These are phyloP conservation scores for Staphylotrichum longicolle DNA, from an alignment of 495 filamentous ascomycete species.

Conservation along the genomic window DNA sequence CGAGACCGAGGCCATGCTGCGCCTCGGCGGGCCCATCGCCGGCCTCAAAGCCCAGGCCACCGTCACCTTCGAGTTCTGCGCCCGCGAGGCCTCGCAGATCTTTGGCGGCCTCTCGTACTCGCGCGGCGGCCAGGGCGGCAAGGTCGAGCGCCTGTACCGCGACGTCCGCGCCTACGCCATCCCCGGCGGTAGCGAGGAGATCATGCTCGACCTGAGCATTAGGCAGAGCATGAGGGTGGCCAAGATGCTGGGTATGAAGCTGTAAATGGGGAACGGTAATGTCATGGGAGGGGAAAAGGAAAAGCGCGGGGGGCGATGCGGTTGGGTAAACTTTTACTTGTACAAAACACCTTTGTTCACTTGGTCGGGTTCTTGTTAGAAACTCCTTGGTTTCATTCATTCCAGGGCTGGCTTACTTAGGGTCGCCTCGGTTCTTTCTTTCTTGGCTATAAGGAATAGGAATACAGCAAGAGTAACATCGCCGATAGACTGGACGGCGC, in stretches of 20 bases:
- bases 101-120: conserved; percentile 94
- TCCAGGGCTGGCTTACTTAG: too few relatives aligned
- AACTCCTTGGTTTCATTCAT: too few relatives aligned
- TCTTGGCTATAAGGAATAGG: conserved; percentile 1
- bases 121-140: conserved; percentile 89
- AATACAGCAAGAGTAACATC: neutral
- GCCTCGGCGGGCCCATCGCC: conserved; percentile 91
- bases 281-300: neutral
- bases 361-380: neutral
- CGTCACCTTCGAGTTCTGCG: conserved; percentile 94
- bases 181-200: conserved; percentile 94
- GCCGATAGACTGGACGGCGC: conserved; percentile 13
- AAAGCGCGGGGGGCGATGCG: neutral
- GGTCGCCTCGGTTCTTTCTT: neutral
- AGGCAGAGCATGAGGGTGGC: conserved; percentile 87
- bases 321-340: neutral
- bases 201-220: conserved; percentile 97
- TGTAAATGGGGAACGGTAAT: conserved; percentile 50
- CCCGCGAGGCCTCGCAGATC: conserved; percentile 93
- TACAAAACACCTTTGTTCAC: neutral
- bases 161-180: conserved; percentile 99
- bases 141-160: conserved; percentile 91
- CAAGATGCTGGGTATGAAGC: conserved; percentile 91
- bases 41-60: conserved; percentile 91
- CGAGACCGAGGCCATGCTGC: conserved; percentile 93